Evolutionary conservation across 2,329 filamentous ascomycete species (phyloP).

Genomic region (Beauveria pseudobassiana): DNA sequence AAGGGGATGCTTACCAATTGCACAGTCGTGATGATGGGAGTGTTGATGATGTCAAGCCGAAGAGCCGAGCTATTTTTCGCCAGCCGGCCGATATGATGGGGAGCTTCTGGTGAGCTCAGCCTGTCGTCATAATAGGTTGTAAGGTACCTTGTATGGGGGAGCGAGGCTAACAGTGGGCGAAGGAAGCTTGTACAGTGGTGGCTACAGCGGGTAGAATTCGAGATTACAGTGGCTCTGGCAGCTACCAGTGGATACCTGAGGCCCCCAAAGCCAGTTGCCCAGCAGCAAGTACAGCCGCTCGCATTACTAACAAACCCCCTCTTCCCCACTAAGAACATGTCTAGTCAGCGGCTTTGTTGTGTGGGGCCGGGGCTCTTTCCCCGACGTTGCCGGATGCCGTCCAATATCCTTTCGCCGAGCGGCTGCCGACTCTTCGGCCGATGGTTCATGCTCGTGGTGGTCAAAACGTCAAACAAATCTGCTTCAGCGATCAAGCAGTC

Average conservation of each 20-base stretch:
- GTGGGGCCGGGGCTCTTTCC: background rate
- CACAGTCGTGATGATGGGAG: background rate
- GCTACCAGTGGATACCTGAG: no score
- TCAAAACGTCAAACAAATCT: no score
- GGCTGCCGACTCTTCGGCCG: constrained; percentile 5
- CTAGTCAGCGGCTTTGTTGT: background rate
- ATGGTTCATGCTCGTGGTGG: background rate
- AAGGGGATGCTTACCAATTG: constrained; percentile 11
- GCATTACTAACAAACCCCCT: background rate
- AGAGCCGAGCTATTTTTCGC: constrained; percentile 10
- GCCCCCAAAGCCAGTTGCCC: no score
- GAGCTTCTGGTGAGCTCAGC: constrained; percentile 11
- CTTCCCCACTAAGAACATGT: background rate
- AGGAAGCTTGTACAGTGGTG: no score
- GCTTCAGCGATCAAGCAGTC: no score
- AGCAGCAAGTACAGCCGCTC: background rate
- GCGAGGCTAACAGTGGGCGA: no score
- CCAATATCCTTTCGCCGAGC: background rate
- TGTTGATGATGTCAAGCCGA: constrained; percentile 11
- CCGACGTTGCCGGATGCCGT: background rate
- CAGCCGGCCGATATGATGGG: background rate
- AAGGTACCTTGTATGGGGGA: no score
- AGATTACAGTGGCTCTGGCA: no score
- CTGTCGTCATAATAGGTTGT: constrained; percentile 4
- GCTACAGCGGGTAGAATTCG: no score